phyloP scores from a whole-genome alignment of 345 rosid genomes.

The Psidium friedrichsthalianum region DNA sequence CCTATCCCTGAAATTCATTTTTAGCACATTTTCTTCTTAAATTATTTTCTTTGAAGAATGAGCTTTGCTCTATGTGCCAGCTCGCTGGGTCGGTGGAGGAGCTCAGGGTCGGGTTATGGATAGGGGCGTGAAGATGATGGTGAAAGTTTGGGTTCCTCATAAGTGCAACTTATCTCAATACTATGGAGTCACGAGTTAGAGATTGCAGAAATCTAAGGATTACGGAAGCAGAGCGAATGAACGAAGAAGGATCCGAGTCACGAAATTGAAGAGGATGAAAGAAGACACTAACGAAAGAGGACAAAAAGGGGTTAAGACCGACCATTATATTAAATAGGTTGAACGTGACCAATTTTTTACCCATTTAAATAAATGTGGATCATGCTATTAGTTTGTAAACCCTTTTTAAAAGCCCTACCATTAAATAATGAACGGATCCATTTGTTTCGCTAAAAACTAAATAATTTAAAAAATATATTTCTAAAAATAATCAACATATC shows the following conservation, averaged over 20 bases:
- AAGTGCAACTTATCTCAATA: no score
- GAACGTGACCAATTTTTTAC: neutral
- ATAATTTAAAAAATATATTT: no score
- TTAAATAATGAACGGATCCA: no score
- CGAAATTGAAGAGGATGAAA: neutral
- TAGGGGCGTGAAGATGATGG: fast-evolving
- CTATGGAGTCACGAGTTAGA: no score
- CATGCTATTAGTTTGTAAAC: fast-evolving
- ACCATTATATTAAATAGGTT: neutral
- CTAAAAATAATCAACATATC: no score
- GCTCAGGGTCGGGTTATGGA: neutral
- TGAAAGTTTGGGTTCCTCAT: no score
- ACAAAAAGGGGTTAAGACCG: fast-evolving
- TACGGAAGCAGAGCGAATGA: neutral
- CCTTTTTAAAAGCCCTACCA: neutral
- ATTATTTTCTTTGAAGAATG: neutral
- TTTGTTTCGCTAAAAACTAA: no score
- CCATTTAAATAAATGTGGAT: neutral
- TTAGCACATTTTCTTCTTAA: fast-evolving
- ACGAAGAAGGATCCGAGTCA: fast-evolving
- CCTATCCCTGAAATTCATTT: fast-evolving
- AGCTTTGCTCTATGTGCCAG: neutral
- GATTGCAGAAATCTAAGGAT: neutral
- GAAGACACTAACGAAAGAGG: neutral
- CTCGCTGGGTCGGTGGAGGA: fast-evolving